A percentile compares a stretch with the other conserved stretches of the same genome.
Conservation (phyloP, 176 grass and related monocot species). For the Carex littledalei region DNA sequence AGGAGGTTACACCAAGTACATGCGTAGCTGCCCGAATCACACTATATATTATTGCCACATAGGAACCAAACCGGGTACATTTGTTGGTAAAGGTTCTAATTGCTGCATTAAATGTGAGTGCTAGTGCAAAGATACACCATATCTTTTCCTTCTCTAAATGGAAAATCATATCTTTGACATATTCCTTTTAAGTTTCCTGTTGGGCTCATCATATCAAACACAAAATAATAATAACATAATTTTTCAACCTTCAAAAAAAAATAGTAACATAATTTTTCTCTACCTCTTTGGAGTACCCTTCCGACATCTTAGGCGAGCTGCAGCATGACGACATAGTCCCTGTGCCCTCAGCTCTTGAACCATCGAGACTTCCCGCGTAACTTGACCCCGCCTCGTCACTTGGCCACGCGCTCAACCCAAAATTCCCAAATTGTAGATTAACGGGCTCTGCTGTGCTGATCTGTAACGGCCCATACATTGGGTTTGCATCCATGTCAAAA, state of each 20-base stretch:
- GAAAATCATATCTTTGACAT: not conserved
- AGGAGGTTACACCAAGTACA: not conserved
- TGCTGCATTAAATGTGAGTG: not conserved
- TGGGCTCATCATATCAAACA: not conserved
- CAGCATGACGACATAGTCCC: constrained; percentile 61
- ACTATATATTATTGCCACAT: not conserved
- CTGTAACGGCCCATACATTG: constrained; percentile 41
- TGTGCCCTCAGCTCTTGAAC: constrained; percentile 41
- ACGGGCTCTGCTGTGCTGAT: constrained; percentile 65
- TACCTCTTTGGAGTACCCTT: constrained; percentile 85
- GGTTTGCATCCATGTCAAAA: constrained; percentile 24
- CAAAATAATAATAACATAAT: not conserved
- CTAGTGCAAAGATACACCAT: not conserved
- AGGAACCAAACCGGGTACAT: not conserved
- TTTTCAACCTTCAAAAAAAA: no score
- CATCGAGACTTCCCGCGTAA: constrained; percentile 64
- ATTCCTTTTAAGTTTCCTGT: not conserved
- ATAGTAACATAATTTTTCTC: not conserved
- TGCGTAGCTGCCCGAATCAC: not conserved
- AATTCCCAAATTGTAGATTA: constrained; percentile 88
- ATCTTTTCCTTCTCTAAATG: not conserved
- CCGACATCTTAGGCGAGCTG: constrained; percentile 75
- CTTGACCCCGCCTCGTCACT: constrained; percentile 66
- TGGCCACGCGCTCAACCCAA: constrained; percentile 81
- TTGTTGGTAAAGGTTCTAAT: constrained; percentile 1